Conservation (phyloP, 129 eudicot genomes). For the Saussurea involucrata region DNA sequence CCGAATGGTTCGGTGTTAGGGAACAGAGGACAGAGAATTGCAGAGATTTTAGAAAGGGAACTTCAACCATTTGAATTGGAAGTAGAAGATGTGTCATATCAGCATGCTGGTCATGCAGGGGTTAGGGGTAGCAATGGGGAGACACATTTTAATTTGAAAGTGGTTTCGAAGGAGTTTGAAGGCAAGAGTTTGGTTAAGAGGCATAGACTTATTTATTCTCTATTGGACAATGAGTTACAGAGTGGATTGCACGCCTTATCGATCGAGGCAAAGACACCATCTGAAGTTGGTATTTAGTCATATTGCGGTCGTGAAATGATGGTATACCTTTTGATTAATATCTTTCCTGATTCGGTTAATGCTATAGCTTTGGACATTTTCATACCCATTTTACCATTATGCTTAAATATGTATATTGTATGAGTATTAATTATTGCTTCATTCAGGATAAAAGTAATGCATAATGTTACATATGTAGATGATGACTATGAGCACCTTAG, state of each 20-base stretch:
- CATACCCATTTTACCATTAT: not conserved
- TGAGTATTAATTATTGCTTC: not conserved
- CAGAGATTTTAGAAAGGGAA: constrained; percentile 49
- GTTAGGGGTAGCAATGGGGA: constrained; percentile 73
- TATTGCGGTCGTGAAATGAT: constrained; percentile 11
- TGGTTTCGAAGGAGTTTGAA: constrained; percentile 76
- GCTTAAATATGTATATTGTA: not conserved
- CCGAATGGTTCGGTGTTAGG: constrained; percentile 40
- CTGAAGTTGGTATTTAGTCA: constrained; percentile 49
- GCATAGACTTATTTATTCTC: constrained; percentile 71
- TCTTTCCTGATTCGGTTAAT: constrained; percentile 10
- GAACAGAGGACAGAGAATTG: constrained; percentile 65
- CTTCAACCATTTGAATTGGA: constrained; percentile 57
- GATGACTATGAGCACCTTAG: not conserved
- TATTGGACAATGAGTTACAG: constrained; percentile 77
- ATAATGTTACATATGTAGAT: not conserved
- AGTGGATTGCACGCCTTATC: constrained; percentile 89
- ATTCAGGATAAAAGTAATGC: not conserved
- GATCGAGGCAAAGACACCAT: constrained; percentile 80
- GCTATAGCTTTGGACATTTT: not conserved
- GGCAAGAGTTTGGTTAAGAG: constrained; percentile 95
- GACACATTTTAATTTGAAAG: constrained; percentile 88
- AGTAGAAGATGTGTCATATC: constrained; percentile 87
- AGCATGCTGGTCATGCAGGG: constrained; percentile 98
- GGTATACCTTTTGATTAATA: constrained; percentile 7